A percentile compares a stretch with the other conserved stretches of the same genome.
These are phyloP conservation scores for Parasitella parasitica DNA, from an alignment of 371 early-diverging fungal species.

Conservation along the genomic window DNA sequence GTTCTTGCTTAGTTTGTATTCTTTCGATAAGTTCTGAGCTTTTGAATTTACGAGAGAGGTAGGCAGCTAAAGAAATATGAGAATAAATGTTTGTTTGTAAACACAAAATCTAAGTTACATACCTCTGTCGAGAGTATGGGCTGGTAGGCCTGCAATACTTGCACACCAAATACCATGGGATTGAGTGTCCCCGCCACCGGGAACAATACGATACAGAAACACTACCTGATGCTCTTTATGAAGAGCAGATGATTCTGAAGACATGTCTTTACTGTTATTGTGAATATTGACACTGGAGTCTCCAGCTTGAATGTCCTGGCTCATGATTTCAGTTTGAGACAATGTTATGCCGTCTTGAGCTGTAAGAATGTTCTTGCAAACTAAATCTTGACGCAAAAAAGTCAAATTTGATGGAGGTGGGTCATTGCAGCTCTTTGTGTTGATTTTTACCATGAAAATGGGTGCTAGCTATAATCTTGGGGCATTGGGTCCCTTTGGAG, in stretches of 20 bases:
- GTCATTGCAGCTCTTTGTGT: not conserved
- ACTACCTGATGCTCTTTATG: conserved; percentile 34
- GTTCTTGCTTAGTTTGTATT: not conserved
- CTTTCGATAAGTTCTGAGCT: conserved; percentile 4
- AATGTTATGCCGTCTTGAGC: conserved; percentile 14
- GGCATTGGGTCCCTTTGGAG: conserved; percentile 33
- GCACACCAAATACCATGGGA: conserved; percentile 66
- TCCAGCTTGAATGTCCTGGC: not conserved
- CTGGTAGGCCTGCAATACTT: conserved; percentile 53
- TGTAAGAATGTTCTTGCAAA: not conserved
- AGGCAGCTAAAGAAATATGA: conserved; percentile 15
- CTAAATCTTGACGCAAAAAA: no score
- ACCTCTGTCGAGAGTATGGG: conserved; percentile 51
- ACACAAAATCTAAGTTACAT: no score
- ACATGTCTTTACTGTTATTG: not conserved
- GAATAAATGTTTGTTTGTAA: no score
- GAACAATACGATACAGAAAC: conserved; percentile 54
- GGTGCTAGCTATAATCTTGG: conserved; percentile 57
- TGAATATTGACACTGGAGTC: not conserved
- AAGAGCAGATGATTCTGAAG: not conserved
- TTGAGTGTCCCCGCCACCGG: conserved; percentile 11
- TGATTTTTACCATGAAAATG: conserved; percentile 62
- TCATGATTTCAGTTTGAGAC: conserved; percentile 33
- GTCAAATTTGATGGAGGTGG: not conserved
- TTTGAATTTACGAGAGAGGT: not conserved